Conservation (phyloP, 2,329 filamentous ascomycete species). For the Alternaria brassicae region DNA sequence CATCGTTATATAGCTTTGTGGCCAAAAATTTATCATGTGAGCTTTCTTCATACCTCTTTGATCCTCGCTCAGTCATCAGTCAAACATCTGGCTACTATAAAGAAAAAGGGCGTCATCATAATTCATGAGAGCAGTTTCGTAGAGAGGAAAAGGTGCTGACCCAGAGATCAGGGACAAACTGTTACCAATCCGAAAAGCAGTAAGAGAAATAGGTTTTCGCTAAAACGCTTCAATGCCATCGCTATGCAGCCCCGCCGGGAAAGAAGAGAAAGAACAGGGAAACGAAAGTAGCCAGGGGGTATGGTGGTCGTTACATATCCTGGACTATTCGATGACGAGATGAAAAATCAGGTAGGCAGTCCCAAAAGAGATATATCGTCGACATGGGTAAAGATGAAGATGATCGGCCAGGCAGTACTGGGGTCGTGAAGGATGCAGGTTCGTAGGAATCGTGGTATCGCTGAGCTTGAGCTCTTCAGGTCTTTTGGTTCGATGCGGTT, state of each 20-base stretch:
- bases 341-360: background rate
- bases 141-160: background rate
- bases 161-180: constrained; percentile 8
- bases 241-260: constrained; percentile 43
- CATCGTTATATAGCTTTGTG: constrained; percentile 20
- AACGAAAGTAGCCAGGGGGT: background rate
- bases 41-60: constrained; percentile 22
- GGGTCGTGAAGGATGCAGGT: constrained; percentile 15
- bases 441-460: constrained; percentile 39
- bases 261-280: constrained; percentile 23
- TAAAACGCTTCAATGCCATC: constrained; percentile 47
- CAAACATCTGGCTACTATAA: background rate
- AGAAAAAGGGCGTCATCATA: background rate
- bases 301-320: background rate
- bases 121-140: constrained; percentile 2
- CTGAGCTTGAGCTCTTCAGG: constrained; percentile 49
- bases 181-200: constrained; percentile 5
- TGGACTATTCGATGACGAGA: background rate
- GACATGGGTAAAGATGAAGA: background rate
- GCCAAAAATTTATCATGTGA: constrained; percentile 9
- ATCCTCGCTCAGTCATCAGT: constrained; percentile 16
- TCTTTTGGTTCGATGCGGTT: constrained; percentile 30
- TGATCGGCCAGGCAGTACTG: background rate
- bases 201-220: constrained; percentile 24
- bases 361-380: background rate